These are phyloP conservation scores for Protomyces inundatus DNA, from an alignment of 1,139 yeast genomes.

Conservation along the genomic window DNA sequence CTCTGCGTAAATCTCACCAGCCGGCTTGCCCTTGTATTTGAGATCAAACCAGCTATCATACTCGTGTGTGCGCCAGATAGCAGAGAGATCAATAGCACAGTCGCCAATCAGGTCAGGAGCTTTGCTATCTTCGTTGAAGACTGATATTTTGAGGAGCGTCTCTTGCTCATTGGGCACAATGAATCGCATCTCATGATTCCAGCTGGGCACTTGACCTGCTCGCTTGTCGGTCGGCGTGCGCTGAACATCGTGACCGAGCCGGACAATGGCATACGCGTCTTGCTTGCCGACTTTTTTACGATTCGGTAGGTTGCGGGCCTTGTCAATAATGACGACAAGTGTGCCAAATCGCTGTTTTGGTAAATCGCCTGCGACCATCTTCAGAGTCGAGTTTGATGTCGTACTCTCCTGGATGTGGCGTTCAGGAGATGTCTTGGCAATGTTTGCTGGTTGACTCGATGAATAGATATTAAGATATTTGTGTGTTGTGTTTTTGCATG, in stretches of 20 bases:
- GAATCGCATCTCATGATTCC: conserved; percentile 43
- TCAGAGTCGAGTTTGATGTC: too few species aligned
- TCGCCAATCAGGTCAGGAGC: conserved; percentile 85
- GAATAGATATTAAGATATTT: too few species aligned
- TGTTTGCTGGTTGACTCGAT: too few species aligned
- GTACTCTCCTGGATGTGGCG: too few species aligned
- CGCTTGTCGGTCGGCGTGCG: conserved; percentile 67
- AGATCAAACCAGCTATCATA: conserved; percentile 83
- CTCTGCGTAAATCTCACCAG: conserved; percentile 84
- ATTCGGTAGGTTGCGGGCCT: conserved; percentile 61
- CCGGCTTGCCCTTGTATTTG: conserved; percentile 62
- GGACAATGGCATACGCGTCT: conserved; percentile 74
- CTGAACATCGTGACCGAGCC: conserved; percentile 75
- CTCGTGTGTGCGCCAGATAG: conserved; percentile 60
- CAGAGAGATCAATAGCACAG: conserved; percentile 66
- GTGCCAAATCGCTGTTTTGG: conserved; percentile 14
- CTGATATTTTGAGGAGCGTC: conserved; percentile 52
- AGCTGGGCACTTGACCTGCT: conserved; percentile 87
- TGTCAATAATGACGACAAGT: conserved; percentile 13
- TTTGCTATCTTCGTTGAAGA: conserved; percentile 79
- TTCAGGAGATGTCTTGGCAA: too few species aligned
- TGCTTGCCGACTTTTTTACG: conserved; percentile 79
- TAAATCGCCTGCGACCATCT: not conserved
- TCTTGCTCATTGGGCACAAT: conserved; percentile 40
- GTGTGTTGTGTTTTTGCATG: too few species aligned